These are phyloP conservation scores for Trifolium pratense DNA, from an alignment of 306 rosid genomes.

Conservation along the genomic window DNA sequence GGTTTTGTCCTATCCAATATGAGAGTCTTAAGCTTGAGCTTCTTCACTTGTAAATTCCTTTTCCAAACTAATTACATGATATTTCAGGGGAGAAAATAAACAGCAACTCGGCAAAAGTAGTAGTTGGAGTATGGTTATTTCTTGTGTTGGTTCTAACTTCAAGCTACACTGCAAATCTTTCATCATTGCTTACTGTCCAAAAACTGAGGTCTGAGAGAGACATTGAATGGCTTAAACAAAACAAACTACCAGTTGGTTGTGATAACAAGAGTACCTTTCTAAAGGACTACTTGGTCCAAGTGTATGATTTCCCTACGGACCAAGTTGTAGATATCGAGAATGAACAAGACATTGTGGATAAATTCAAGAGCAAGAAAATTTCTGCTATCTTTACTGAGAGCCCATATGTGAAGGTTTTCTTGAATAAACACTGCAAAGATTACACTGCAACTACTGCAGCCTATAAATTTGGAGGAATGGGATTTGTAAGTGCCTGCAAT, in stretches of 20 bases:
- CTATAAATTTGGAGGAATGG: conserved; percentile 62
- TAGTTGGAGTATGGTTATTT: conserved; percentile 55
- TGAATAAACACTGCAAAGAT: conserved; percentile 51
- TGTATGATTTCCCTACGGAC: neutral
- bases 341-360: conserved; percentile 35
- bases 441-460: conserved; percentile 44
- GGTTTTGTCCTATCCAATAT: neutral
- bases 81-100: conserved; percentile 54
- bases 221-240: conserved; percentile 55
- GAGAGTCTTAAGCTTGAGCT: neutral
- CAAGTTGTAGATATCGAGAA: conserved; percentile 32
- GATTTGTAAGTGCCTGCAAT: conserved; percentile 64
- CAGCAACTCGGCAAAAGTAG: conserved; percentile 55
- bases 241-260: conserved; percentile 53
- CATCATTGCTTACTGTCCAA: conserved; percentile 62
- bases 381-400: conserved; percentile 62
- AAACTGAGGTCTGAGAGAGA: conserved; percentile 41
- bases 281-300: conserved; percentile 34
- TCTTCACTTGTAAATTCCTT: conserved; percentile 24
- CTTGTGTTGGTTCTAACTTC: conserved; percentile 61
- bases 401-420: conserved; percentile 62
- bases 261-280: conserved; percentile 46
- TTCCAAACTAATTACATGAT: conserved; percentile 15
- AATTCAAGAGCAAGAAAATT: conserved; percentile 43
- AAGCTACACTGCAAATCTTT: conserved; percentile 78